These are phyloP conservation scores for Phaffomyces antillensis DNA, from an alignment of 805 yeast species.

Conservation along the genomic window DNA sequence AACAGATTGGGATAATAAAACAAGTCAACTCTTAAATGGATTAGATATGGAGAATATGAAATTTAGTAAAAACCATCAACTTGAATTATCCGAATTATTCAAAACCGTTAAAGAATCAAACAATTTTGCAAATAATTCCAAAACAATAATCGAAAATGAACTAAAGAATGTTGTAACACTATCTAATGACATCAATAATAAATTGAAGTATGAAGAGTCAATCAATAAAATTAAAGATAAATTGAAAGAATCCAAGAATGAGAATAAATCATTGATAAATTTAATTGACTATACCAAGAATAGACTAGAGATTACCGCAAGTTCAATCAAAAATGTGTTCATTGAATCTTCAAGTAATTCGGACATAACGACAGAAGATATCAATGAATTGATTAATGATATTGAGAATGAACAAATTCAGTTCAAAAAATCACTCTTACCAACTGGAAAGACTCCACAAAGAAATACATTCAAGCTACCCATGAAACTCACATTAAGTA, in stretches of 20 bases:
- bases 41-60: slow-evolving; percentile 14
- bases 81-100: slow-evolving; percentile 6
- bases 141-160: slow-evolving; percentile 14
- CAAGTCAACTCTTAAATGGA: slow-evolving; percentile 15
- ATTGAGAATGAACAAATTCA: slow-evolving; percentile 20
- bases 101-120: slow-evolving; percentile 12
- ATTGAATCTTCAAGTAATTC: slow-evolving; percentile 8
- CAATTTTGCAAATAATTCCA: slow-evolving; percentile 10
- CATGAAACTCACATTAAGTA: background rate
- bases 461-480: slow-evolving; percentile 16
- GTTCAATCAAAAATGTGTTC: slow-evolving; percentile 5
- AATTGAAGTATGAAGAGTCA: background rate
- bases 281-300: slow-evolving; percentile 1
- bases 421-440: slow-evolving; percentile 18
- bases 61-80: slow-evolving; percentile 7
- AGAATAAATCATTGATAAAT: background rate
- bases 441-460: slow-evolving; percentile 27
- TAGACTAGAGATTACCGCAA: background rate
- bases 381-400: slow-evolving; percentile 17
- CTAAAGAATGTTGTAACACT: slow-evolving; percentile 9
- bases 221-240: slow-evolving; percentile 7
- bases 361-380: slow-evolving; percentile 16
- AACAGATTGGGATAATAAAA: slow-evolving; percentile 16
- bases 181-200: slow-evolving; percentile 3
- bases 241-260: background rate